Base-by-base conservation (phyloP, 2,329 filamentous ascomycete genomes). In the Dendrostoma leiphaemia region DNA sequence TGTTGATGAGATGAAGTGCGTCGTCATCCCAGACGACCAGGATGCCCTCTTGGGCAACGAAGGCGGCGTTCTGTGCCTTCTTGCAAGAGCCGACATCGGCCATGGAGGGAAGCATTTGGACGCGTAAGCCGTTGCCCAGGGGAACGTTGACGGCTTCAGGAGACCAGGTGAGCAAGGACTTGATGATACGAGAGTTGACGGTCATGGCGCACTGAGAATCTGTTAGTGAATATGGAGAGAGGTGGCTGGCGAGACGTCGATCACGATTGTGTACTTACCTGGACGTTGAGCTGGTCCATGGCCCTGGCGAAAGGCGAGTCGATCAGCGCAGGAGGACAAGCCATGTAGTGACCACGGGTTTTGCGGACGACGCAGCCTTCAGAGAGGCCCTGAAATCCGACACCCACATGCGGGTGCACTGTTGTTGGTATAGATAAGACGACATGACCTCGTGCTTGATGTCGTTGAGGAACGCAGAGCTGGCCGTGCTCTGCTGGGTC, bases 11-110 rank as follows among this genome's bases (percentile, higher is more conserved):
- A 63, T 90, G 84, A 53, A 86, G 75, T 1, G 89, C 82, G 53
- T 92, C 88, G 61, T 93, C 89, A 61, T 93, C 89, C 90, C 90
- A 94, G 1, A 93, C 88, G 1, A 93, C 75, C 1, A 94, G 74
- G 5, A 92, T 74, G 4, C 83, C 82, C 58, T 89, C 85, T 0
- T 81, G 82, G 2, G 87, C 84, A 38, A 93, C 79, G 66, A 93
- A 92, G 7, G 90, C 89, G 12, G 89, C 89, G 60, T 88, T 91
- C 66, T 93, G 89, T 66, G 90, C 83, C 67, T 90, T 92, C 56
- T 89, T 80, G 5, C 88, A 88, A 37, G 83, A 78, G 0, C 84
- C 78, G 4, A 91, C 77, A 64, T 91, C 87, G 15, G 86, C 81
- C 43, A 91, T 80, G 0, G 83, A 87, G 0, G 87, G 86, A 9